Conservation (phyloP, 2,329 filamentous ascomycete genomes). For the Cryoendolithus antarcticus region DNA sequence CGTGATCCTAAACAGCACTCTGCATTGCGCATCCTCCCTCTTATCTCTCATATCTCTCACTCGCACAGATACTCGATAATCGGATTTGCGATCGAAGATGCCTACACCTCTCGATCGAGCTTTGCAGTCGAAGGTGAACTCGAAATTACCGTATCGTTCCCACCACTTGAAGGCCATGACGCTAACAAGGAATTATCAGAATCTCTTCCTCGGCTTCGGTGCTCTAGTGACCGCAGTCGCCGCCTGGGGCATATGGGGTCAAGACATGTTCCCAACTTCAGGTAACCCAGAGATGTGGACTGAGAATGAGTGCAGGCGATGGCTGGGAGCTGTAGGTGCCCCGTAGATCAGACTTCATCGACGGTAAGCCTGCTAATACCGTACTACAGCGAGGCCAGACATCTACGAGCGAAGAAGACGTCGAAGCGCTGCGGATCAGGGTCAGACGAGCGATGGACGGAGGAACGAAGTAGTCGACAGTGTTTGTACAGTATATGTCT, state of each 20-base stretch:
- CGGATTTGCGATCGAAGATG: conserved; percentile 22
- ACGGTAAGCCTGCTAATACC: no score
- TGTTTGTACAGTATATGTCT: no score
- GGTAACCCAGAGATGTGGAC: conserved; percentile 51
- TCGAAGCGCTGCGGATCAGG: no score
- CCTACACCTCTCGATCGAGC: conserved; percentile 38
- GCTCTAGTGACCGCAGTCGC: conserved; percentile 71
- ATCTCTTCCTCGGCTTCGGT: conserved; percentile 53
- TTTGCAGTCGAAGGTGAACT: conserved; percentile 28
- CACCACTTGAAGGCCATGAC: background rate
- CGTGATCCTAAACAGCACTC: no score
- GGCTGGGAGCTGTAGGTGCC: conserved; percentile 39
- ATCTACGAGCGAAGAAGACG: no score
- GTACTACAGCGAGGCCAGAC: no score
- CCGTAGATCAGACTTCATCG: no score
- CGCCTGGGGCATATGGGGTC: conserved; percentile 74
- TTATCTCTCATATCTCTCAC: no score
- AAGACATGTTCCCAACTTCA: conserved; percentile 66
- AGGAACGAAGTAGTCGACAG: no score
- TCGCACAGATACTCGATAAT: no score
- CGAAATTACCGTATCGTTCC: background rate
- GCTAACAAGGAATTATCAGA: conserved; percentile 9
- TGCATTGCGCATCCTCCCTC: no score
- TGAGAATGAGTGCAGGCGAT: conserved; percentile 63
- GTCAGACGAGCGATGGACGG: no score